phyloP scores from a whole-genome alignment of 192 early-diverging fungal species.

The Kickxella alabastrina region DNA sequence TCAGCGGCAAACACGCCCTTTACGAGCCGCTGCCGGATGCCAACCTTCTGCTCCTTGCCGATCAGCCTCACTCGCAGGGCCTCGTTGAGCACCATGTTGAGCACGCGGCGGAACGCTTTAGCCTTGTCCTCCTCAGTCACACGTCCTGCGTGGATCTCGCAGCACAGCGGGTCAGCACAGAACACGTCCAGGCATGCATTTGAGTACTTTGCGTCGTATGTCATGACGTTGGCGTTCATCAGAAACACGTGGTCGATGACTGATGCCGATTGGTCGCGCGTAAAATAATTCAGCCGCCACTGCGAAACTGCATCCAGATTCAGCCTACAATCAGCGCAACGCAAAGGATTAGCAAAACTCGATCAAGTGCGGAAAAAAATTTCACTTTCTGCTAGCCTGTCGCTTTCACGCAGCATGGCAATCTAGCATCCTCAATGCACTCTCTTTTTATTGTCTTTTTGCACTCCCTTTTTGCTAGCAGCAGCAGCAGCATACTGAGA shows the following conservation, averaged over 20 bases:
- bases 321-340: constrained; percentile 23
- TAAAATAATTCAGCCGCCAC: constrained; percentile 51
- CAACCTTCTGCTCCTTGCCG: constrained; percentile 46
- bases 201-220: constrained; percentile 42
- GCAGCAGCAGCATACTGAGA: too few species aligned
- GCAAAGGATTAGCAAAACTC: background rate
- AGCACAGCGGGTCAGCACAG: constrained; percentile 52
- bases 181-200: constrained; percentile 36
- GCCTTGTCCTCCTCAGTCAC: constrained; percentile 48
- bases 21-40: constrained; percentile 41
- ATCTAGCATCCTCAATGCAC: too few species aligned
- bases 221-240: constrained; percentile 50
- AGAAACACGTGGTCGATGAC: constrained; percentile 50
- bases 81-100: constrained; percentile 53
- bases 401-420: too few species aligned
- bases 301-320: constrained; percentile 52
- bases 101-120: constrained; percentile 46
- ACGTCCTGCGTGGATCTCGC: constrained; percentile 45
- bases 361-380: background rate
- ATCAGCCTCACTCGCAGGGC: constrained; percentile 46
- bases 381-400: too few species aligned
- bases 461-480: too few species aligned
- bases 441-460: too few species aligned
- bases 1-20: constrained; percentile 33
- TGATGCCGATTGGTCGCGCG: constrained; percentile 42